phyloP scores from a whole-genome alignment of 1,284 basidiomycete genomes.

The Golubevia sp. region DNA sequence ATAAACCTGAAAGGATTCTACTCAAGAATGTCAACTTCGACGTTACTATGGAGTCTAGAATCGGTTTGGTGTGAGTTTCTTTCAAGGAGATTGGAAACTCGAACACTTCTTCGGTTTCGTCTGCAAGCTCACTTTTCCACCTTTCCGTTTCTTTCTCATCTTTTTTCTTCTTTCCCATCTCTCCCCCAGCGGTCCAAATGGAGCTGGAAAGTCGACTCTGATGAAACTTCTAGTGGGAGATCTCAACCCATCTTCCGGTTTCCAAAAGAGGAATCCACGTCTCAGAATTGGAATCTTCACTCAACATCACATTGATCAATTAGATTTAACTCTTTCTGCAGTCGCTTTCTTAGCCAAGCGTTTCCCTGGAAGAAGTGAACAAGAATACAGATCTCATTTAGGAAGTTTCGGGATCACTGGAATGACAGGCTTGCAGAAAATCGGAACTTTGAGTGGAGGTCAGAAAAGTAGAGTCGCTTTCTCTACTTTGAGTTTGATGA shows the following conservation, averaged over 20 bases:
- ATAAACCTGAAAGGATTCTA: slow-evolving; percentile 78
- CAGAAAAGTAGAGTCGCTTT: slow-evolving; percentile 98
- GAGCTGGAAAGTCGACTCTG: slow-evolving; percentile 96
- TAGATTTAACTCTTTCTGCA: slow-evolving; percentile 80
- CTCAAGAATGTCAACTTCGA: slow-evolving; percentile 85
- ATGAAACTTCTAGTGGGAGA: slow-evolving; percentile 96
- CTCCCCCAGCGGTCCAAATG: slow-evolving; percentile 95
- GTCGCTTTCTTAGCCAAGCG: slow-evolving; percentile 89
- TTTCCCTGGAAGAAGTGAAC: slow-evolving; percentile 93
- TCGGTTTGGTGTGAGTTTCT: slow-evolving; percentile 69
- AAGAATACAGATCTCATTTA: slow-evolving; percentile 91
- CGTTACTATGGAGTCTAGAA: slow-evolving; percentile 74
- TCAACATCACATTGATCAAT: slow-evolving; percentile 95
- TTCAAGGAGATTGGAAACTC: neutral
- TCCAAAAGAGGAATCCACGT: slow-evolving; percentile 86
- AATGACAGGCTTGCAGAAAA: slow-evolving; percentile 86
- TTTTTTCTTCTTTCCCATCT: slow-evolving; percentile 94
- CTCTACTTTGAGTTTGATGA: slow-evolving; percentile 82
- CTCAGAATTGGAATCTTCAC: slow-evolving; percentile 67
- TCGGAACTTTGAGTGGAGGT: slow-evolving; percentile 73
- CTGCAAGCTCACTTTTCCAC: too few species aligned
- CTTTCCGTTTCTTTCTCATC: slow-evolving; percentile 93
- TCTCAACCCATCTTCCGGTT: slow-evolving; percentile 76
- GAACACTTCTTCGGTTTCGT: too few species aligned
- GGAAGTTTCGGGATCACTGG: slow-evolving; percentile 99